These are phyloP conservation scores for Candida ipomoeae DNA, from an alignment of 805 yeast species.

Conservation along the genomic window DNA sequence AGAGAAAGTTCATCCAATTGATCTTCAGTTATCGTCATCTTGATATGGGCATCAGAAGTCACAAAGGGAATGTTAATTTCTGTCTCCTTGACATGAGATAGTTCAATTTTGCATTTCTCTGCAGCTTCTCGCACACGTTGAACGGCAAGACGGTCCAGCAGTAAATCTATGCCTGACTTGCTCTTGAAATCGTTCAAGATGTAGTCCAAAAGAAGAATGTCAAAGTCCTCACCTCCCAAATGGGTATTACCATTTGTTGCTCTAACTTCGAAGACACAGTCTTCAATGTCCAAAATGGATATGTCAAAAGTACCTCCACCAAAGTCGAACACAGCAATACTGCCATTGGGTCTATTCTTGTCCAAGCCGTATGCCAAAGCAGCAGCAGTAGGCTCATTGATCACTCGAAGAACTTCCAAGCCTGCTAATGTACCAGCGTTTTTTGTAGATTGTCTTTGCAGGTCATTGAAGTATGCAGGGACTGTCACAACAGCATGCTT, in stretches of 20 bases:
- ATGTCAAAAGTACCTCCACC: constrained; percentile 89
- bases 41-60: constrained; percentile 56
- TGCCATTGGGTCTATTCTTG: constrained; percentile 46
- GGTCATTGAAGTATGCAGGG: constrained; percentile 80
- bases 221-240: constrained; percentile 85
- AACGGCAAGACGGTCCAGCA: constrained; percentile 51
- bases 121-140: constrained; percentile 79
- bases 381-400: constrained; percentile 85
- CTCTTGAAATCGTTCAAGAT: constrained; percentile 55
- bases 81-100: constrained; percentile 61
- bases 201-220: constrained; percentile 55
- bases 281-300: constrained; percentile 71
- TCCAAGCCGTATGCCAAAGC: constrained; percentile 96
- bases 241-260: constrained; percentile 84
- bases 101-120: constrained; percentile 70
- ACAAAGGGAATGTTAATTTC: constrained; percentile 69
- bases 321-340: constrained; percentile 62
- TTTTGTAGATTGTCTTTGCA: constrained; percentile 82
- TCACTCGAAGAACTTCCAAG: constrained; percentile 66
- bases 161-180: constrained; percentile 49
- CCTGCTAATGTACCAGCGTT: constrained; percentile 76
- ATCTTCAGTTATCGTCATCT: constrained; percentile 55
- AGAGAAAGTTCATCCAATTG: constrained; percentile 65
- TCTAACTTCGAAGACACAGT: constrained; percentile 76
- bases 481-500: constrained; percentile 79